These are phyloP conservation scores for Dactylellina cionopaga DNA, from an alignment of 2,329 filamentous ascomycete species.

Conservation along the genomic window DNA sequence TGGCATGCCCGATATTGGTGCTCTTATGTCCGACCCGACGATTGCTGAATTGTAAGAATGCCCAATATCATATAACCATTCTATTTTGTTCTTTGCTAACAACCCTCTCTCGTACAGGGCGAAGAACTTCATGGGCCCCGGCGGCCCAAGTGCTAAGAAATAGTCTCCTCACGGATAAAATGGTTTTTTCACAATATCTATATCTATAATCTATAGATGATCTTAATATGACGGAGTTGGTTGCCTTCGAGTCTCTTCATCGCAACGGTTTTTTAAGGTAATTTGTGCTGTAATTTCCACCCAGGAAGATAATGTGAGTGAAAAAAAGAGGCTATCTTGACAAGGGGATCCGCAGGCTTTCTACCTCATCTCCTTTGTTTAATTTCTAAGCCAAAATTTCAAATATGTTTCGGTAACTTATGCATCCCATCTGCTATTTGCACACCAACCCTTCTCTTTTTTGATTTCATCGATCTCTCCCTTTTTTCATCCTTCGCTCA, in stretches of 20 bases:
- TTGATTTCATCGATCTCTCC: background rate
- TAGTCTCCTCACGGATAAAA: slow-evolving; percentile 4
- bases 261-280: background rate
- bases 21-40: slow-evolving; percentile 89
- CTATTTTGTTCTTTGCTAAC: slow-evolving; percentile 33
- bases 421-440: too few relatives aligned
- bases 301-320: background rate
- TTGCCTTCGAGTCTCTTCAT: background rate
- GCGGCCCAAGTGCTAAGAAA: slow-evolving; percentile 52
- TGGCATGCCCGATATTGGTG: slow-evolving; percentile 87
- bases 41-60: slow-evolving; percentile 87
- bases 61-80: slow-evolving; percentile 56
- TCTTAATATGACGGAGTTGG: slow-evolving; percentile 36
- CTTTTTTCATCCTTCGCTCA: background rate
- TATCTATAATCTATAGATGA: slow-evolving; percentile 31
- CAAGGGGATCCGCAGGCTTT: slow-evolving; percentile 28
- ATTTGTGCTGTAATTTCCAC: too few relatives aligned
- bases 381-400: background rate
- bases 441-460: background rate
- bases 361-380: slow-evolving; percentile 42
- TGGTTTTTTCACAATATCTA: slow-evolving; percentile 21
- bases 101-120: slow-evolving; percentile 64
- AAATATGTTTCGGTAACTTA: too few relatives aligned
- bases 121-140: slow-evolving; percentile 70
- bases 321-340: slow-evolving; percentile 22